A percentile compares a stretch with the other conserved stretches of the same genome.
Evolutionary conservation across 345 rosid species (phyloP).

Genomic region (Gynandropsis gynandra): DNA sequence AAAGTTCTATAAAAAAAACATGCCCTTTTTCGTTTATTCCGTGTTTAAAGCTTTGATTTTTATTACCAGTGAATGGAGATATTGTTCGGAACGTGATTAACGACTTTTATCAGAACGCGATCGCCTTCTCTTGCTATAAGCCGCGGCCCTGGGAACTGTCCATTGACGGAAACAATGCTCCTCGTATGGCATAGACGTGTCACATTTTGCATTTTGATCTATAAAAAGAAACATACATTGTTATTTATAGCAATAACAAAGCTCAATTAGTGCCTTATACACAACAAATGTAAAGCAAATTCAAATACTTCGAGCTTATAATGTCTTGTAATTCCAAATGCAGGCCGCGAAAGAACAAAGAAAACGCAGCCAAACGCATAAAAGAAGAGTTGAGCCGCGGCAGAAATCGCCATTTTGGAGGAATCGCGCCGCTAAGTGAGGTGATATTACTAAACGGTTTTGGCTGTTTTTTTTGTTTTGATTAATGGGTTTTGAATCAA

Average conservation of each 20-base stretch:
- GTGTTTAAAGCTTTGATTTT: neutral
- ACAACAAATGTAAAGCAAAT: neutral
- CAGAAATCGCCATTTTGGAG: constrained; percentile 14
- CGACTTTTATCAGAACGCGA: constrained; percentile 40
- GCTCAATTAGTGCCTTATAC: neutral
- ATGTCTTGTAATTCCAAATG: constrained; percentile 58
- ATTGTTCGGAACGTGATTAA: constrained; percentile 45
- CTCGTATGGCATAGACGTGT: constrained; percentile 48
- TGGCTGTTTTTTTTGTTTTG: too few species aligned
- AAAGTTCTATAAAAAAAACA: too few species aligned
- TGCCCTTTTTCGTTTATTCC: neutral
- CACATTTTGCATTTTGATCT: constrained; percentile 41
- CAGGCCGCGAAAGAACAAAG: constrained; percentile 33
- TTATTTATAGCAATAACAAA: neutral
- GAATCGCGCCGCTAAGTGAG: too few species aligned
- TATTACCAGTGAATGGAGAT: constrained; percentile 50
- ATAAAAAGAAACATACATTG: neutral
- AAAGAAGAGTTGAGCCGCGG: constrained; percentile 13
- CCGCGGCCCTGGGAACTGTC: constrained; percentile 49
- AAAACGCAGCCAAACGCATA: constrained; percentile 31
- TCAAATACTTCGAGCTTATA: constrained; percentile 58
- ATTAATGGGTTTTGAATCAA: constrained; percentile 10
- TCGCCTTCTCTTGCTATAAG: constrained; percentile 55
- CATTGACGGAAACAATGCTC: constrained; percentile 52
- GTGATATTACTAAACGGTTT: neutral